These are phyloP conservation scores for Capsicum pubescens DNA, from an alignment of 257 asterid species.

Conservation along the genomic window DNA sequence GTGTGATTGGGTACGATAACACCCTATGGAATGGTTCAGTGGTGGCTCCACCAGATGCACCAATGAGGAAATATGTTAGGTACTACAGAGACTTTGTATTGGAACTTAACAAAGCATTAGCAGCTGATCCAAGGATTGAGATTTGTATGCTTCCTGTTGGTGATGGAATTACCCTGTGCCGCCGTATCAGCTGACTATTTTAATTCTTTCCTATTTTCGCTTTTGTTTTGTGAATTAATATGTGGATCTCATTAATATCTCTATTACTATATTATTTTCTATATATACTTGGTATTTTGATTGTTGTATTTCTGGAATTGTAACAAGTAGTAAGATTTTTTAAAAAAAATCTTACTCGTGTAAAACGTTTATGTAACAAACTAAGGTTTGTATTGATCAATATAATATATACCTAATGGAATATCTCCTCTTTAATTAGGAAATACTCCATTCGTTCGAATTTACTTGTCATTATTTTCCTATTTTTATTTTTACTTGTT, in stretches of 20 bases:
- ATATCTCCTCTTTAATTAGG: too few relatives aligned
- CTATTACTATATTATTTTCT: not conserved
- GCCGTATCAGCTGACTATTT: constrained; percentile 63
- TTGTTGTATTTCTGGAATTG: not conserved
- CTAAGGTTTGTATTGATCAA: too few relatives aligned
- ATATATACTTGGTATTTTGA: not conserved
- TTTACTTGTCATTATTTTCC: too few relatives aligned
- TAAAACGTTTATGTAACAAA: not conserved
- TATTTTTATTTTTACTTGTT: too few relatives aligned
- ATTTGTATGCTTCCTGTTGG: constrained; percentile 93
- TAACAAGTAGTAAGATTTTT: not conserved
- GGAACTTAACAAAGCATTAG: constrained; percentile 87
- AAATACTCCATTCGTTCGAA: too few relatives aligned
- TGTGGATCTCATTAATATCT: not conserved
- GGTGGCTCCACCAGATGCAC: constrained; percentile 90
- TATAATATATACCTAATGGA: too few relatives aligned
- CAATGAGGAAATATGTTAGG: constrained; percentile 77
- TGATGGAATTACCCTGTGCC: constrained; percentile 92
- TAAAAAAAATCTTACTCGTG: not conserved
- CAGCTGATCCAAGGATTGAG: constrained; percentile 89
- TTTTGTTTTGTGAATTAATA: not conserved
- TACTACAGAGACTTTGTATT: constrained; percentile 76
- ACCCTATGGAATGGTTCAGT: constrained; percentile 90
- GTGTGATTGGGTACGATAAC: constrained; percentile 89
- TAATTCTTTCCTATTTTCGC: not conserved